These are phyloP conservation scores for Gamarada debralockiae DNA, from an alignment of 495 filamentous ascomycete genomes.

Conservation along the genomic window DNA sequence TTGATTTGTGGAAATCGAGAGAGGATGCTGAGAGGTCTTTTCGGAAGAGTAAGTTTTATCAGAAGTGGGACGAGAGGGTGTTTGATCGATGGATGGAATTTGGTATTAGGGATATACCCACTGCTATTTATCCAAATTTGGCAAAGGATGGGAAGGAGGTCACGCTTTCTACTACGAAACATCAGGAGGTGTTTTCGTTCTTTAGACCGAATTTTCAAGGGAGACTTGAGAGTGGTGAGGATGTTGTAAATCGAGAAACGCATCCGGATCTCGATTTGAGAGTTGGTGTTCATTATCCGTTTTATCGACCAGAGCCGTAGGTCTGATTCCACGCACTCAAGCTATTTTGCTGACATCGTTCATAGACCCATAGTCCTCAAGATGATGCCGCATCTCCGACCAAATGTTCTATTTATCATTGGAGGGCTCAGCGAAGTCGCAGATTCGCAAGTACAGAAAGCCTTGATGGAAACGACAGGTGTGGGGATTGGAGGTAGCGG, in stretches of 20 bases:
- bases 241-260: neutral
- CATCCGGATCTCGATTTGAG: neutral
- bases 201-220: conserved; percentile 33
- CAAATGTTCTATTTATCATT: neutral
- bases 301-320: neutral
- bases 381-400: neutral
- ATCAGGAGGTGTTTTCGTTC: conserved; percentile 58
- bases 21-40: conserved; percentile 55
- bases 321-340: too few species aligned
- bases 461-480: neutral
- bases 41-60: conserved; percentile 55
- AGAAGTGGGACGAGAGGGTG: conserved; percentile 65
- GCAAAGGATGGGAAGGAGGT: conserved; percentile 20
- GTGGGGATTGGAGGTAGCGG: neutral
- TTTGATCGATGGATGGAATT: conserved; percentile 57
- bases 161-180: conserved; percentile 49
- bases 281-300: neutral
- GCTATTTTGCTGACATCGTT: too few species aligned
- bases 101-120: conserved; percentile 60
- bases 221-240: conserved; percentile 9
- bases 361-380: neutral
- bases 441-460: neutral
- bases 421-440: neutral
- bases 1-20: conserved; percentile 64
- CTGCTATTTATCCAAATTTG: conserved; percentile 45